These are phyloP conservation scores for Phylloporus sp. DNA, from an alignment of 768 basidiomycete genomes.

Conservation along the genomic window DNA sequence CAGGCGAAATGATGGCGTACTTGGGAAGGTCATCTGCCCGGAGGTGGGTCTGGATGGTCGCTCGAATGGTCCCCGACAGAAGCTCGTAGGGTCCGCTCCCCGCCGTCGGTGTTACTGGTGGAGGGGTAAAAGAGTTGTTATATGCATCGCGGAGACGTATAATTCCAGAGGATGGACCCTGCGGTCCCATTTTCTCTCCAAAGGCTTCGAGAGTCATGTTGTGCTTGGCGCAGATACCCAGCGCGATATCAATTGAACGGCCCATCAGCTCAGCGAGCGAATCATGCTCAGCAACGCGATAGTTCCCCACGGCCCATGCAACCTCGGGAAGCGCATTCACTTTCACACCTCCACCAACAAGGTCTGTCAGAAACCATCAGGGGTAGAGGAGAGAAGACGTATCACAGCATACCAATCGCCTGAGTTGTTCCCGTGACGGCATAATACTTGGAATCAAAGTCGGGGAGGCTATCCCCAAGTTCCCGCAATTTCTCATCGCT, in stretches of 20 bases:
- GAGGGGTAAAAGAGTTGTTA: slow-evolving; percentile 34
- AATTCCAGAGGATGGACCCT: slow-evolving; percentile 31
- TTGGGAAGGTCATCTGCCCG: slow-evolving; percentile 19
- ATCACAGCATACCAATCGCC: slow-evolving; percentile 21
- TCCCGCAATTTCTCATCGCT: slow-evolving; percentile 19
- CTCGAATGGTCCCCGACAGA: slow-evolving; percentile 42
- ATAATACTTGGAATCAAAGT: slow-evolving; percentile 20
- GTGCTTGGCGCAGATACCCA: slow-evolving; percentile 27
- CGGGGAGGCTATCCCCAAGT: slow-evolving; percentile 14
- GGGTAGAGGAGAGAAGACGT: not conserved
- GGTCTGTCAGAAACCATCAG: slow-evolving; percentile 33
- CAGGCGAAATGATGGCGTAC: slow-evolving; percentile 36
- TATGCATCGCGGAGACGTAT: slow-evolving; percentile 38
- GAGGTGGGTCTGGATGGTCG: slow-evolving; percentile 34
- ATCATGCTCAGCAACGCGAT: slow-evolving; percentile 34
- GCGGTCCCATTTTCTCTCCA: slow-evolving; percentile 28
- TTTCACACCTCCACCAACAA: slow-evolving; percentile 42
- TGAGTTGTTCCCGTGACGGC: slow-evolving; percentile 25
- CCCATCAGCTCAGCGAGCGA: slow-evolving; percentile 12
- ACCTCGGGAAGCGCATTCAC: slow-evolving; percentile 46
- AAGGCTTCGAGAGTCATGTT: slow-evolving; percentile 43
- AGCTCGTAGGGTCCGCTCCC: slow-evolving; percentile 36
- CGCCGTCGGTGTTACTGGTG: slow-evolving; percentile 40
- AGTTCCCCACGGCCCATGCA: slow-evolving; percentile 34
- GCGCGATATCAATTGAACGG: slow-evolving; percentile 8